Evolutionary conservation across 129 eudicot species (phyloP).

Genomic region (Centaurea solstitialis): DNA sequence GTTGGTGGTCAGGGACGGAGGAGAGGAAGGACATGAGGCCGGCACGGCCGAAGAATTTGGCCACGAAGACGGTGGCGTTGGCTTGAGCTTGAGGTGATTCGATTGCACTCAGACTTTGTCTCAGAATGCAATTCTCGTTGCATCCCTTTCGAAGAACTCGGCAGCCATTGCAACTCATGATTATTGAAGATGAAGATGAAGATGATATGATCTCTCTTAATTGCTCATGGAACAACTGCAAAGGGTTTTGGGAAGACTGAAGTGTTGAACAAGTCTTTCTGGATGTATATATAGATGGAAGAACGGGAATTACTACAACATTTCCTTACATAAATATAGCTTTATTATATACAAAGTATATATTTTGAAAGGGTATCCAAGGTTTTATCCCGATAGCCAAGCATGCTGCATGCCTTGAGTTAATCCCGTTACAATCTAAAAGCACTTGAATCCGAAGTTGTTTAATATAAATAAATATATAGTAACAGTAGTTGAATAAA

Average conservation of each 20-base stretch:
- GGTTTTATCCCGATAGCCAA: too few species aligned
- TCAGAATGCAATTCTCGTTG: constrained; percentile 69
- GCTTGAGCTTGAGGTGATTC: constrained; percentile 73
- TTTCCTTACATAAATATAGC: not conserved
- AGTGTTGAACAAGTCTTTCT: constrained; percentile 1
- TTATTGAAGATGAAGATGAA: not conserved
- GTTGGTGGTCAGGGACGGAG: constrained; percentile 33
- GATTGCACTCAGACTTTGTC: constrained; percentile 52
- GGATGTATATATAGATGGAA: not conserved
- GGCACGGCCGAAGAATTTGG: constrained; percentile 46
- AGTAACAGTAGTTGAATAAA: too few species aligned
- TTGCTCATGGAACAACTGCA: not conserved
- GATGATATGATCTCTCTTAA: not conserved
- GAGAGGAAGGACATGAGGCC: constrained; percentile 42
- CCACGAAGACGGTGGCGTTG: constrained; percentile 49
- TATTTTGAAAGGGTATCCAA: too few species aligned
- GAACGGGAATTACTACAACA: not conserved
- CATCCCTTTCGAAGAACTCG: constrained; percentile 82
- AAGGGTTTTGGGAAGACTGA: constrained; percentile 3
- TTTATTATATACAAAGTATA: constrained; percentile 1
- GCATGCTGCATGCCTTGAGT: too few species aligned
- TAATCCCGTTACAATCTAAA: too few species aligned
- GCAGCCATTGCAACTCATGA: constrained; percentile 88
- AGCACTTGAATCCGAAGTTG: too few species aligned
- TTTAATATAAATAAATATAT: too few species aligned